Conservation (phyloP, 768 basidiomycete genomes). For the Lactarius sanguifluus region DNA sequence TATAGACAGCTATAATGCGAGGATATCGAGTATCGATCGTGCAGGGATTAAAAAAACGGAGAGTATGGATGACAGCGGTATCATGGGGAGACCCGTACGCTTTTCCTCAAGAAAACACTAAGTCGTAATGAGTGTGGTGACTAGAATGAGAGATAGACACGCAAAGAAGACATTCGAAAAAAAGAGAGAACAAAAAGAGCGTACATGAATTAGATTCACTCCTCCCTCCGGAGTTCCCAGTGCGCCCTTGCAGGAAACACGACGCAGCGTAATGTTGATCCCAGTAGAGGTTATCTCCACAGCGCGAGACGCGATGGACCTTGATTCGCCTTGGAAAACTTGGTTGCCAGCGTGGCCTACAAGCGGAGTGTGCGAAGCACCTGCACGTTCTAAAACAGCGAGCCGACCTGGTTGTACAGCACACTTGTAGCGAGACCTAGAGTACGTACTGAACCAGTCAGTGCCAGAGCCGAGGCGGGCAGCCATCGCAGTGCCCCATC, state of each 20-base stretch:
- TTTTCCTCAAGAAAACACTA: neutral
- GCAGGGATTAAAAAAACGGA: neutral
- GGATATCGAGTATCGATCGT: neutral
- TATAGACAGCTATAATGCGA: too few relatives aligned
- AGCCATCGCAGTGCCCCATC: conserved; percentile 34
- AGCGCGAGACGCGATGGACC: conserved; percentile 33
- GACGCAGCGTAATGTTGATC: conserved; percentile 31
- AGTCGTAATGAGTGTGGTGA: neutral
- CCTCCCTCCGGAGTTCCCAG: conserved; percentile 28
- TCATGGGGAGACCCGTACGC: too few relatives aligned
- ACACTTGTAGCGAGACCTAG: conserved; percentile 30
- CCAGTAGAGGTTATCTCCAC: conserved; percentile 32
- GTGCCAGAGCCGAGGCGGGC: neutral
- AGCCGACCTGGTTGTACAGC: conserved; percentile 35
- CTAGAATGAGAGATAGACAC: too few relatives aligned
- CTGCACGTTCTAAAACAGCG: conserved; percentile 32
- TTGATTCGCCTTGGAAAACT: conserved; percentile 39
- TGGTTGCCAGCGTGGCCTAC: conserved; percentile 40
- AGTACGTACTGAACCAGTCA: neutral
- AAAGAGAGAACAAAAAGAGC: neutral
- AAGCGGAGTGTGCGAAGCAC: conserved; percentile 34
- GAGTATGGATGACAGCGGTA: too few relatives aligned
- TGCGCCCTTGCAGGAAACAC: conserved; percentile 35
- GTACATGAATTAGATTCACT: neutral
- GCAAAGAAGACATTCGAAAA: too few relatives aligned